Base-by-base conservation (phyloP, 1,139 yeast species). In the Pichia sp. region DNA sequence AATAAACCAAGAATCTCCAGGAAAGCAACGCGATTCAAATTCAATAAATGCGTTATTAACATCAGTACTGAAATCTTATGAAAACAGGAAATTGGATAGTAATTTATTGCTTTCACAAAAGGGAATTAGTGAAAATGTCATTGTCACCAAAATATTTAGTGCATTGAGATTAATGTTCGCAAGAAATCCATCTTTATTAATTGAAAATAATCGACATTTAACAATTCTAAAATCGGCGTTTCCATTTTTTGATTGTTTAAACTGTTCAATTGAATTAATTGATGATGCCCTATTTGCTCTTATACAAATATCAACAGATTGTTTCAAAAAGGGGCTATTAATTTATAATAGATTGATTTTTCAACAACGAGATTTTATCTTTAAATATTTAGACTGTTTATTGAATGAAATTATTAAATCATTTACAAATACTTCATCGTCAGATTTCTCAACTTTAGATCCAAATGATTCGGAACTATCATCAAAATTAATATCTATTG, bases 21-120 rank as follows among this genome's bases (percentile, higher is more conserved):
- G 56, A 4, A 50, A 48, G 30, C 39, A 44, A 11, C 56, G 53
- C 31, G 63, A 59, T 42, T 47, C 58, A 24, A 52, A 52, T 29
- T 58, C 64, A n/a, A 44, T 60, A 9, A 54, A 56, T 38, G 58
- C 63, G 8, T 46, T 61, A 16, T 37, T 61, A 5, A 48, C 47
- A 16, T 55, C 54, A 12, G 64, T 62, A 6, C 43, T 62, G 30
- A 56, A 60, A 0, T 55, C 55, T 0, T 58, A 57, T 34, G 38
- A 52, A 1, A 44, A 51, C 8, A 49, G 51, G 29, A 32, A 38
- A 6, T 41, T 55, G 4, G 42, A 46, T 32, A 42, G 25, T 2
- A 51, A 49, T n/a, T 11, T 11, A 8, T n/a, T 23, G 6, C 5
- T 16, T 4, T 10, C 24, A 3, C n/a, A n/a, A n/a, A 28, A 34